Evolutionary conservation across 1,284 basidiomycete genomes (phyloP), one percentile per base, ranked within the genome.

Genomic region (Schizophyllum amplum): DNA sequence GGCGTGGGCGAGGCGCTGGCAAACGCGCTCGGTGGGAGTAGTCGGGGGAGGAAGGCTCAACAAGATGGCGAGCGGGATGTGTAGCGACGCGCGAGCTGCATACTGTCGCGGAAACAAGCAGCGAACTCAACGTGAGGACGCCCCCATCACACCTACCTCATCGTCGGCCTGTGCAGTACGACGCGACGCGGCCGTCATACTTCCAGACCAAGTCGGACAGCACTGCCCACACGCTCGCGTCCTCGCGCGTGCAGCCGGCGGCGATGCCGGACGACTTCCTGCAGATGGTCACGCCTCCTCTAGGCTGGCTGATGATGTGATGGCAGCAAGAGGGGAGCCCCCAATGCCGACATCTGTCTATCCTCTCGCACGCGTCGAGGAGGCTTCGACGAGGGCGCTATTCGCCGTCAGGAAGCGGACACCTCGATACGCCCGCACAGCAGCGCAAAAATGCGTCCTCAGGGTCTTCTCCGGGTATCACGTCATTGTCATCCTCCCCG

Each of bases 1-100:
- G 64, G 59, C 5, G 55, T 65, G 5, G 64, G 64, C 50, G 78
- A 82, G 59, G 75, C 76, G 23, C 70, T 83, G 42, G 74, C 74
- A 0, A 75, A 74, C 63, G 69, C 75, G 20, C 63, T 69, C n/a
- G n/a, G n/a, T n/a, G n/a, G n/a, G 50, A 57, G 58, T 52, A 55
- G 54, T 61, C 55, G 57, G 20, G 54, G 57, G 51, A 64, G 64
- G 57, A 60, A 61, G 5, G 76, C 74, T 59, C 66, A 69, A n/a
- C 80, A 81, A 59, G 79, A 76, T 61, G 76, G 33, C 13, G 17
- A 42, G 33, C 33, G 17, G 33, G 13, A 42, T 17, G 33, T 4
- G 13, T 13, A 42, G 33, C 4, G n/a, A n/a, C n/a, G n/a, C n/a
- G n/a, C n/a, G n/a, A n/a, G n/a, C n/a, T n/a, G n/a, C n/a, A n/a